Conservation (phyloP, 148 eudicot genomes). For the Fagopyrum esculentum region DNA sequence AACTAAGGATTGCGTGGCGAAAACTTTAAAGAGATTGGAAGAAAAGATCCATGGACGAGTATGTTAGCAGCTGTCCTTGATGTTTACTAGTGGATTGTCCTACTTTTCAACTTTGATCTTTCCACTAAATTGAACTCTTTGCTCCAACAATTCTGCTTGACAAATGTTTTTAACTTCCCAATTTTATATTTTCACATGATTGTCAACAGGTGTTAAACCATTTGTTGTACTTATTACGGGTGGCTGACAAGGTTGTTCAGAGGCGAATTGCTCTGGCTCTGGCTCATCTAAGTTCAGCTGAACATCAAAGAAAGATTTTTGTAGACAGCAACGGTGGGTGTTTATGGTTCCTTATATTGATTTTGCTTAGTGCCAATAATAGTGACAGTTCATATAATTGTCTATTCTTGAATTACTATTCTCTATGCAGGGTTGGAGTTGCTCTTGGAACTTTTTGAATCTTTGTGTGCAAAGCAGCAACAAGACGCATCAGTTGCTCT, state of each 20-base stretch:
- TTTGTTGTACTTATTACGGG: slow-evolving; percentile 67
- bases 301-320: slow-evolving; percentile 56
- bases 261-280: slow-evolving; percentile 79
- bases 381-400: background rate
- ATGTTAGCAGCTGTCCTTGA: slow-evolving; percentile 18
- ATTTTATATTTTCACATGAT: background rate
- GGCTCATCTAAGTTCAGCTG: slow-evolving; percentile 87
- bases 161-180: background rate
- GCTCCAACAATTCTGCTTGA: background rate
- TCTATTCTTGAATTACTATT: background rate
- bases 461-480: slow-evolving; percentile 46
- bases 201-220: slow-evolving; percentile 55
- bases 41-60: slow-evolving; percentile 87
- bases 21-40: slow-evolving; percentile 81
- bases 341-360: background rate
- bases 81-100: background rate
- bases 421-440: slow-evolving; percentile 40
- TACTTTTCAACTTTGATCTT: background rate
- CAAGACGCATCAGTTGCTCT: slow-evolving; percentile 56
- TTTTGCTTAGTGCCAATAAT: background rate
- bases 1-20: slow-evolving; percentile 78
- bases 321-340: slow-evolving; percentile 57
- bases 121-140: background rate
- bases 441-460: slow-evolving; percentile 67
- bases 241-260: slow-evolving; percentile 54